Percentiles rank a stretch among this genome's conserved stretches.
Conservation (phyloP, 2,329 filamentous ascomycete species). For the Aspergillus latus region DNA sequence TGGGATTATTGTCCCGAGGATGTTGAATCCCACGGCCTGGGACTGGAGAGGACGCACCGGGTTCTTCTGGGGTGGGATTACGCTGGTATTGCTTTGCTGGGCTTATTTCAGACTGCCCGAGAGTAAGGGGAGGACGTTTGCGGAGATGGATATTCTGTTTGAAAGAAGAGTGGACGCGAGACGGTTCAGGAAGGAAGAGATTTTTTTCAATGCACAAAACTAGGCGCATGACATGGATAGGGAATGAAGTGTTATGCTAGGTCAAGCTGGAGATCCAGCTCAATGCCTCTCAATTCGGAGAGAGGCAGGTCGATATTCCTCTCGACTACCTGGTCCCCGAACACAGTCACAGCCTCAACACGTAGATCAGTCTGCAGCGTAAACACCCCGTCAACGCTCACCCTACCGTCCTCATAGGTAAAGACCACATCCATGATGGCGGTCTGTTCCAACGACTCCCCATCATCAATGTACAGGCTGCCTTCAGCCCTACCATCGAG, state of each 20-base stretch:
- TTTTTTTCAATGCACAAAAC: slow-evolving; percentile 23
- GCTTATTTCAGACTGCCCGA: slow-evolving; percentile 46
- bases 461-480: slow-evolving; percentile 4
- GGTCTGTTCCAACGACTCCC: background rate
- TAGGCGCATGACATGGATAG: background rate
- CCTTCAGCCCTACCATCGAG: slow-evolving; percentile 57
- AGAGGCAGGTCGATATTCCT: background rate
- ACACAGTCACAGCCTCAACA: background rate
- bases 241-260: background rate
- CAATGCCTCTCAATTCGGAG: background rate
- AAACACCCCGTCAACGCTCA: slow-evolving; percentile 3
- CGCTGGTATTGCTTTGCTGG: slow-evolving; percentile 40
- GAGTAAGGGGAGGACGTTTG: slow-evolving; percentile 43
- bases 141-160: slow-evolving; percentile 40
- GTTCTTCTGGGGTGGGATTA: slow-evolving; percentile 46
- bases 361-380: background rate
- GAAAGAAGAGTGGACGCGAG: slow-evolving; percentile 36
- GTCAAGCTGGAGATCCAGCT: background rate
- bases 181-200: slow-evolving; percentile 37
- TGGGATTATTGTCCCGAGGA: slow-evolving; percentile 62
- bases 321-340: background rate
- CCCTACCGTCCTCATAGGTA: background rate
- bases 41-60: slow-evolving; percentile 39
- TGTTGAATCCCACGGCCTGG: slow-evolving; percentile 31
- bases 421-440: slow-evolving; percentile 2